Conservation (phyloP, 805 yeast genomes). For the Yamadazyma phyllophila region DNA sequence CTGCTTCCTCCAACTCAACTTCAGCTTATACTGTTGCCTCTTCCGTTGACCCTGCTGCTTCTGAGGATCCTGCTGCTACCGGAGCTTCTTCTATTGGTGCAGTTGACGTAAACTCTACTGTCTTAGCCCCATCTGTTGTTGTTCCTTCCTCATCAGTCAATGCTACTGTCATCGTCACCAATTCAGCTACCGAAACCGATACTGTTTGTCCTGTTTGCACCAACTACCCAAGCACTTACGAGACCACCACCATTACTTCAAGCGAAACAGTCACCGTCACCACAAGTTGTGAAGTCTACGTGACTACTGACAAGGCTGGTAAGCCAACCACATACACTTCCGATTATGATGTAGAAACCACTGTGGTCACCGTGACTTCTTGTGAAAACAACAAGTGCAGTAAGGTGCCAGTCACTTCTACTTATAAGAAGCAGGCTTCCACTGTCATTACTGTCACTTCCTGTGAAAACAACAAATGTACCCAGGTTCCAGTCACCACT, state of each 20-base stretch:
- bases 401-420: slow-evolving; percentile 28
- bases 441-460: slow-evolving; percentile 38
- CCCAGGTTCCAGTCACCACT: slow-evolving; percentile 28
- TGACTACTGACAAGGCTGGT: slow-evolving; percentile 11
- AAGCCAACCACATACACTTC: slow-evolving; percentile 9
- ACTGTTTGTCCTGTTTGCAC: slow-evolving; percentile 13
- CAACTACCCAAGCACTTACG: slow-evolving; percentile 12
- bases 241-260: slow-evolving; percentile 3
- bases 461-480: slow-evolving; percentile 32
- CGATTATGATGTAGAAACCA: slow-evolving; percentile 16
- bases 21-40: not conserved
- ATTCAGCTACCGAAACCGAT: slow-evolving; percentile 1
- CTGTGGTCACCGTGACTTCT: slow-evolving; percentile 36
- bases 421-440: slow-evolving; percentile 18
- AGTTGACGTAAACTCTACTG: not conserved
- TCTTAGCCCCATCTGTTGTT: not conserved
- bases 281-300: slow-evolving; percentile 14
- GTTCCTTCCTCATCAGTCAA: not conserved
- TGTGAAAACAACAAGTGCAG: slow-evolving; percentile 32
- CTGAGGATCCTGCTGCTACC: not conserved
- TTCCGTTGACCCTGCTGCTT: slow-evolving; percentile 19
- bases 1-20: slow-evolving; percentile 13
- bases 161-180: slow-evolving; percentile 5
- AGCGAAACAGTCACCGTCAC: slow-evolving; percentile 6
- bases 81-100: not conserved